Conservation (phyloP, 768 basidiomycete genomes). For the Dictyophora rubrovolvata region DNA sequence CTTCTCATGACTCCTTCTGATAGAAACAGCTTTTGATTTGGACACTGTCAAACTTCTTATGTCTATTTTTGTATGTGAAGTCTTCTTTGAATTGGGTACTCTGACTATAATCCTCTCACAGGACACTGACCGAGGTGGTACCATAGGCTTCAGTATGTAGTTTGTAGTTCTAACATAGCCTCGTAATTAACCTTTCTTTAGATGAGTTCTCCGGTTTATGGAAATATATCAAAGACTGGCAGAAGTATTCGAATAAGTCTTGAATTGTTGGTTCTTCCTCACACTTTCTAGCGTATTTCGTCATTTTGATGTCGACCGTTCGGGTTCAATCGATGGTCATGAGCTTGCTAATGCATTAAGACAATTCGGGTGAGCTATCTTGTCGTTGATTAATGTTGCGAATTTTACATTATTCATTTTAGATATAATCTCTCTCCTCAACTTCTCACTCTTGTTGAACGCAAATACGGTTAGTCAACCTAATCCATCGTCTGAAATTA, state of each 20-base stretch:
- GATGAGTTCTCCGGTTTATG: slow-evolving; percentile 60
- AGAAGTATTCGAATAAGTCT: slow-evolving; percentile 20
- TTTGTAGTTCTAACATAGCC: background rate
- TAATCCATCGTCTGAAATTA: slow-evolving; percentile 17
- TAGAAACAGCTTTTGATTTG: slow-evolving; percentile 57
- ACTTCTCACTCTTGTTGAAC: slow-evolving; percentile 54
- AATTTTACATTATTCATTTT: background rate
- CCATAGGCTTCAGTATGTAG: slow-evolving; percentile 60
- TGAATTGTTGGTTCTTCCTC: background rate
- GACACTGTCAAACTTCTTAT: slow-evolving; percentile 83
- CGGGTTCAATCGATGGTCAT: slow-evolving; percentile 61
- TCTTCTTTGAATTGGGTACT: background rate
- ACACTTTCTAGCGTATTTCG: slow-evolving; percentile 47
- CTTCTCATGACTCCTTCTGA: background rate
- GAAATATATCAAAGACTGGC: slow-evolving; percentile 86
- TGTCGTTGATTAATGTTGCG: background rate
- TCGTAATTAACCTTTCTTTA: slow-evolving; percentile 11
- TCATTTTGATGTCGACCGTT: slow-evolving; percentile 77
- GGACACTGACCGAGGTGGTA: slow-evolving; percentile 68
- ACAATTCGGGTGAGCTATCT: slow-evolving; percentile 53
- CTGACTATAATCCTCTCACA: slow-evolving; percentile 11
- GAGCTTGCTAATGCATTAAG: slow-evolving; percentile 62
- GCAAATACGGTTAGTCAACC: slow-evolving; percentile 66
- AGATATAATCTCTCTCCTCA: slow-evolving; percentile 61
- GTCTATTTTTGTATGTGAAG: slow-evolving; percentile 57